These are phyloP conservation scores for Mycena galopus DNA, from an alignment of 768 basidiomycete species.

Conservation along the genomic window DNA sequence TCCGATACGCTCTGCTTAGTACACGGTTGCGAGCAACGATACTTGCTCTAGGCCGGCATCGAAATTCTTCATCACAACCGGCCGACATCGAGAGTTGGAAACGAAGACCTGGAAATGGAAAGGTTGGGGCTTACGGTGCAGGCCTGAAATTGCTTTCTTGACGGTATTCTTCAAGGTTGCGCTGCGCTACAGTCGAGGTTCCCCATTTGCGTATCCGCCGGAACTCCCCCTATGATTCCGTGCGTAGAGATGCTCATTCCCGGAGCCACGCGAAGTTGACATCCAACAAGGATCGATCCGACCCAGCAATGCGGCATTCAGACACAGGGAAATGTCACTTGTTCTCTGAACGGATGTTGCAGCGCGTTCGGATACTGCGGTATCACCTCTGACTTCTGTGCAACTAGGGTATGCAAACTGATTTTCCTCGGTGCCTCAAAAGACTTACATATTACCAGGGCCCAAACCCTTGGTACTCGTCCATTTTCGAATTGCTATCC, in stretches of 20 bases:
- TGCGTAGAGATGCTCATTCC: neutral
- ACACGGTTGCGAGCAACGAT: slow-evolving; percentile 28
- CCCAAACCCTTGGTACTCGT: slow-evolving; percentile 31
- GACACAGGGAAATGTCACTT: slow-evolving; percentile 36
- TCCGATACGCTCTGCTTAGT: slow-evolving; percentile 8
- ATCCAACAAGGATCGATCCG: slow-evolving; percentile 31
- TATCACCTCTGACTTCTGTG: slow-evolving; percentile 41
- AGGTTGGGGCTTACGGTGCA: too few species aligned
- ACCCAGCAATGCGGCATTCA: slow-evolving; percentile 41
- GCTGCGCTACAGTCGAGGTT: too few species aligned
- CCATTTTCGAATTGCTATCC: too few species aligned
- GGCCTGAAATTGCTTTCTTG: too few species aligned
- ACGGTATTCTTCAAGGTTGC: too few species aligned
- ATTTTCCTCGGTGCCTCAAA: neutral
- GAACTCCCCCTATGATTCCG: slow-evolving; percentile 40
- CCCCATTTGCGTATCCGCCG: slow-evolving; percentile 7
- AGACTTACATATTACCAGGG: neutral
- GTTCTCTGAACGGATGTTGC: slow-evolving; percentile 43
- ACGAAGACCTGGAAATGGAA: too few species aligned
- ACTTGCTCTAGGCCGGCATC: slow-evolving; percentile 4
- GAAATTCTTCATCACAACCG: too few species aligned
- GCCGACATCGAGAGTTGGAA: too few species aligned
- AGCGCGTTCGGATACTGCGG: slow-evolving; percentile 44
- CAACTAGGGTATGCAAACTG: slow-evolving; percentile 26
- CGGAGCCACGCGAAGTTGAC: too few species aligned